Percentiles rank a stretch among this genome's conserved stretches.
phyloP scores from a whole-genome alignment of 176 grass and related monocot species.

The Puya raimondii region DNA sequence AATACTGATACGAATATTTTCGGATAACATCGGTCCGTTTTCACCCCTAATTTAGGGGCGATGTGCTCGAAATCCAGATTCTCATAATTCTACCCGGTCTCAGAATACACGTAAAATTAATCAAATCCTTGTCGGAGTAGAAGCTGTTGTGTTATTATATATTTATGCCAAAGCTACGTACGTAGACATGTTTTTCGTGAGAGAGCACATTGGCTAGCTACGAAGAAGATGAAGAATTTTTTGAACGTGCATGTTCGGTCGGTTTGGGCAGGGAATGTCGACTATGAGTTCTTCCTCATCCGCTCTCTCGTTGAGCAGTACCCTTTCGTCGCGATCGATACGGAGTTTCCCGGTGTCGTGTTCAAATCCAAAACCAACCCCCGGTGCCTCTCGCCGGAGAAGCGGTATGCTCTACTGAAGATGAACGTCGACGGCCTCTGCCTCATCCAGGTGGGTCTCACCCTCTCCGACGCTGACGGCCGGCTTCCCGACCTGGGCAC shows the following conservation, averaged over 20 bases:
- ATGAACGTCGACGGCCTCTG: constrained; percentile 70
- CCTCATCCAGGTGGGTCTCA: constrained; percentile 73
- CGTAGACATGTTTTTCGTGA: too few species aligned
- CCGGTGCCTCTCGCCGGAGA: constrained; percentile 19
- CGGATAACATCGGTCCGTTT: too few species aligned
- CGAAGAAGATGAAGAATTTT: too few species aligned
- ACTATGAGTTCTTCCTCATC: constrained; percentile 51
- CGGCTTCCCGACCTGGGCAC: constrained; percentile 17
- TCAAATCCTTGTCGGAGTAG: too few species aligned
- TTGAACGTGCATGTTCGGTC: constrained; percentile 20
- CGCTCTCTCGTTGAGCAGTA: constrained; percentile 22
- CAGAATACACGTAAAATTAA: too few species aligned
- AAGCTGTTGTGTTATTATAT: too few species aligned
- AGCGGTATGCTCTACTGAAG: constrained; percentile 56
- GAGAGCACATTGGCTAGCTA: too few species aligned
- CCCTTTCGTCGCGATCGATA: constrained; percentile 79
- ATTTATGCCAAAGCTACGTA: too few species aligned
- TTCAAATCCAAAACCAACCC: constrained; percentile 35
- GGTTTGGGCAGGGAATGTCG: constrained; percentile 71
- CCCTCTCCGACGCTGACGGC: constrained; percentile 27
- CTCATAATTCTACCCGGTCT: too few species aligned
- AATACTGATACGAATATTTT: too few species aligned
- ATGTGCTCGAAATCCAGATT: too few species aligned
- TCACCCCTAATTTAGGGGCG: too few species aligned
- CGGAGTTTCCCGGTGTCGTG: constrained; percentile 71